phyloP scores from a whole-genome alignment of 1,139 yeast genomes.

The Tardiomyces digboiensis region DNA sequence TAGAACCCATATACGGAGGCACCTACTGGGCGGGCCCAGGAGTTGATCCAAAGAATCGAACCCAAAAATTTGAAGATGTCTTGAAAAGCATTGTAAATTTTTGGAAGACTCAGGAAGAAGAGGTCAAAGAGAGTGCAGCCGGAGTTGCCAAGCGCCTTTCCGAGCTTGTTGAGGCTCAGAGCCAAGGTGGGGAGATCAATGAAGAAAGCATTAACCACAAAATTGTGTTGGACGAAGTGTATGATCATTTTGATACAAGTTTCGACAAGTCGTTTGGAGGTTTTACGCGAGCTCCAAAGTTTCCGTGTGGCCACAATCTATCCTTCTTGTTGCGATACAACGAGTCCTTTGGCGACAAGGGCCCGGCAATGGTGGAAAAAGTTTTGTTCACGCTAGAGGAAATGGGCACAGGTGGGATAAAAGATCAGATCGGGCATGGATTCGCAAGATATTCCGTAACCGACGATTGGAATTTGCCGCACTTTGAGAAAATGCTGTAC shows the following conservation, averaged over 20 bases:
- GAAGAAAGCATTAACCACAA: not conserved
- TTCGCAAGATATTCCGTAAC: constrained; percentile 31
- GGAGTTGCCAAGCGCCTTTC: constrained; percentile 19
- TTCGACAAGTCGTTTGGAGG: constrained; percentile 27
- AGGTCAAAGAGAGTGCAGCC: constrained; percentile 16
- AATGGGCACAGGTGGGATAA: constrained; percentile 29
- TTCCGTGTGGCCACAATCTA: constrained; percentile 27
- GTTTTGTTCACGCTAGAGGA: constrained; percentile 20
- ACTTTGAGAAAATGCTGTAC: constrained; percentile 31
- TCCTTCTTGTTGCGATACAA: constrained; percentile 20
- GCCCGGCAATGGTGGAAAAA: constrained; percentile 9
- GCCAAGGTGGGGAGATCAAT: constrained; percentile 14
- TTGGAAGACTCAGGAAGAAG: constrained; percentile 19
- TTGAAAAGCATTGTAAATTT: constrained; percentile 19
- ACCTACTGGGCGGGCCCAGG: constrained; percentile 31
- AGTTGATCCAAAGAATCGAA: constrained; percentile 4
- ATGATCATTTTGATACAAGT: constrained; percentile 18
- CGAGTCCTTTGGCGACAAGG: constrained; percentile 6
- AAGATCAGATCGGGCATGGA: constrained; percentile 31
- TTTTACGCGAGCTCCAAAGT: constrained; percentile 29
- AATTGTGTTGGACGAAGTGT: constrained; percentile 15
- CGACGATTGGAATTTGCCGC: constrained; percentile 32
- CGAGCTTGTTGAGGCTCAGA: constrained; percentile 19
- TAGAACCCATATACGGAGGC: constrained; percentile 30
- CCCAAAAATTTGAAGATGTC: constrained; percentile 17